Base-by-base conservation (phyloP, 768 basidiomycete genomes). In the Tylopilus sp. region DNA sequence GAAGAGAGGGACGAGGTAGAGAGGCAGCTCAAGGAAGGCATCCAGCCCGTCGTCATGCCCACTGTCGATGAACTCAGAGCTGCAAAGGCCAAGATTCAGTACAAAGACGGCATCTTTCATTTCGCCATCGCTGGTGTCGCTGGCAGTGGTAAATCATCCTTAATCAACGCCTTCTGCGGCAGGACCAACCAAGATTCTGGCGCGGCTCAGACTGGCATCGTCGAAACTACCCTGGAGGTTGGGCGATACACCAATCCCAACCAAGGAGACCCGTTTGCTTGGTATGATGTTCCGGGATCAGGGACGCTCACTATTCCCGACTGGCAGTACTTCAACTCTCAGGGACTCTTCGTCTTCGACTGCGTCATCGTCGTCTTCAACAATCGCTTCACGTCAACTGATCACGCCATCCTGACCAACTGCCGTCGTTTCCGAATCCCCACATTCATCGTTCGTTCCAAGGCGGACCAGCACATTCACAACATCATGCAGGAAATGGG, bases 251-350 rank as follows among this genome's bases (percentile, higher is more conserved):
- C 56, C 20, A 61, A 72, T 43, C 57, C 63, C 17, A 63, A 49
- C 18, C 50, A 62, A 7, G 40, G 55, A 0, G 52, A 59, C 49
- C 62, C 57, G 18, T 60, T 67, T 39, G 61, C 63, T 18, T 74
- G 73, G 72, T 73, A 69, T 44, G 71, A 73, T 33, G 50, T 73
- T 23, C 73, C 71, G 0, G 72, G 72, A 15, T 71, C 71, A 9
- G 70, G 68, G 7, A 73, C 72, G 2, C 48, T 67, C n/a, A 62
- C 57, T 35, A 55, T 71, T 42, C 63, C 68, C 18, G 69, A 69
- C 46, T 73, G 69, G 69, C 63, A 70, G 33, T 73, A 73, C 51
- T 73, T 73, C 53, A 71, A 71, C 30, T 60, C 66, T 11, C 68
- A 72, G 41, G 71, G 71, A 11, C 62, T 73, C 28, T 73, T 63